These are phyloP conservation scores for Salpingoeca rosetta DNA, from an alignment of 78 protist genomes.

Conservation along the genomic window DNA sequence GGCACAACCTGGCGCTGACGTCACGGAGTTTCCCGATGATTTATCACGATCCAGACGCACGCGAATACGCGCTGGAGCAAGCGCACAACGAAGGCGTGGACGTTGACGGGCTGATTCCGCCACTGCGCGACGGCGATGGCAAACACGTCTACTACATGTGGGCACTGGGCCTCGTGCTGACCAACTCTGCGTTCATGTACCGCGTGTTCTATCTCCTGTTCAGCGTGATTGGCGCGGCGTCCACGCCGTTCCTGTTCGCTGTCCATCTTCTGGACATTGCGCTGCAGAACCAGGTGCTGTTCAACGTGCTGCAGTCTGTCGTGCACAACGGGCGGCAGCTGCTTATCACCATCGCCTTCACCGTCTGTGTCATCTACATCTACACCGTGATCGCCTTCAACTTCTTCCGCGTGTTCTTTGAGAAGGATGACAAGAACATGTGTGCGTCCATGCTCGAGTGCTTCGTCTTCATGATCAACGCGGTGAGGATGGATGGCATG, in stretches of 20 bases:
- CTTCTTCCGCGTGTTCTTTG: neutral
- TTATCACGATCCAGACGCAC: no score
- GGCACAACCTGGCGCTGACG: no score
- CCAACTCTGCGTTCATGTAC: neutral
- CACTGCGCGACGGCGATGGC: no score
- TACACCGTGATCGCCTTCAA: constrained; percentile 10
- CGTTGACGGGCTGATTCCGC: no score
- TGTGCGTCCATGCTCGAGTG: neutral
- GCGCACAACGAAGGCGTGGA: no score
- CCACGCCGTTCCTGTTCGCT: neutral
- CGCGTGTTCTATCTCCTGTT: neutral
- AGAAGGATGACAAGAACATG: neutral
- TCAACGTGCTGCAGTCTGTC: neutral
- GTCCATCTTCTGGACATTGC: constrained; percentile 11
- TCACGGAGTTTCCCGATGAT: no score
- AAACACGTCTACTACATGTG: no score
- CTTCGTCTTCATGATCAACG: no score
- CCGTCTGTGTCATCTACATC: neutral
- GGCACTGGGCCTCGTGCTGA: neutral
- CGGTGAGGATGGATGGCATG: no score
- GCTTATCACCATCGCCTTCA: neutral
- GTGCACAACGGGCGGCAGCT: constrained; percentile 9
- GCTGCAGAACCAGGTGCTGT: constrained; percentile 6
- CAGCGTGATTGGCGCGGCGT: neutral
- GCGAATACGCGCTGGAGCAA: no score